phyloP scores from a whole-genome alignment of 2,329 filamentous ascomycete species.

The Cladosporium austrohemisphaericum region DNA sequence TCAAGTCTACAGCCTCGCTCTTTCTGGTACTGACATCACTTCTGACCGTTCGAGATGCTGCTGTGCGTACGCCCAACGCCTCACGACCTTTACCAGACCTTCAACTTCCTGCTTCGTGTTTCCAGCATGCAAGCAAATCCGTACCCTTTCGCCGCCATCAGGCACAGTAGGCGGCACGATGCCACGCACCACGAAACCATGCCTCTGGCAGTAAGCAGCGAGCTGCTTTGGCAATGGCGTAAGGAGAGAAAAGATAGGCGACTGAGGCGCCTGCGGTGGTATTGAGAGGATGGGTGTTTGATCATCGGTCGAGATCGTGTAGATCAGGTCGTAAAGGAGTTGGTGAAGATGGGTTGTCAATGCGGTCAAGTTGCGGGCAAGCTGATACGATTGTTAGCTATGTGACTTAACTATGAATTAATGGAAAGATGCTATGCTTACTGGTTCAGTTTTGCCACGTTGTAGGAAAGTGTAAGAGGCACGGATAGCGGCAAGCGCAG shows the following conservation, averaged over 20 bases:
- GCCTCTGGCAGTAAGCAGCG: slow-evolving; percentile 57
- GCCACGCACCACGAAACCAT: slow-evolving; percentile 58
- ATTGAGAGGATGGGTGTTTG: slow-evolving; percentile 35
- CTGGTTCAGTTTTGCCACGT: slow-evolving; percentile 44
- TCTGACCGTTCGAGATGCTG: background rate
- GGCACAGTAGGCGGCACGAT: slow-evolving; percentile 69
- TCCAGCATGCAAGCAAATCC: slow-evolving; percentile 65
- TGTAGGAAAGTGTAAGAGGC: slow-evolving; percentile 57
- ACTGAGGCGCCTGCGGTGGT: slow-evolving; percentile 42
- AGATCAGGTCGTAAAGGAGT: slow-evolving; percentile 39
- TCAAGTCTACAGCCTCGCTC: background rate
- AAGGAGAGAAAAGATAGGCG: slow-evolving; percentile 63
- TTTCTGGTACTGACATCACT: background rate
- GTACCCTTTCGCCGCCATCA: slow-evolving; percentile 57
- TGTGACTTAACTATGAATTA: background rate
- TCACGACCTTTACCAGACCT: slow-evolving; percentile 48
- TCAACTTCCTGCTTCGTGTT: slow-evolving; percentile 59
- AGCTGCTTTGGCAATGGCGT: slow-evolving; percentile 56
- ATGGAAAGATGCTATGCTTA: slow-evolving; percentile 14
- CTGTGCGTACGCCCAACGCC: slow-evolving; percentile 43
- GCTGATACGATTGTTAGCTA: slow-evolving; percentile 21
- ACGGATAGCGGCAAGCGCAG: slow-evolving; percentile 57
- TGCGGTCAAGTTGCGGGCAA: slow-evolving; percentile 45
- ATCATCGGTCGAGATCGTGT: background rate
- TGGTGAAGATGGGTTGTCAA: slow-evolving; percentile 47